These are phyloP conservation scores for Discostella pseudostelligera DNA, from an alignment of 108 stramenopile species.

Conservation along the genomic window DNA sequence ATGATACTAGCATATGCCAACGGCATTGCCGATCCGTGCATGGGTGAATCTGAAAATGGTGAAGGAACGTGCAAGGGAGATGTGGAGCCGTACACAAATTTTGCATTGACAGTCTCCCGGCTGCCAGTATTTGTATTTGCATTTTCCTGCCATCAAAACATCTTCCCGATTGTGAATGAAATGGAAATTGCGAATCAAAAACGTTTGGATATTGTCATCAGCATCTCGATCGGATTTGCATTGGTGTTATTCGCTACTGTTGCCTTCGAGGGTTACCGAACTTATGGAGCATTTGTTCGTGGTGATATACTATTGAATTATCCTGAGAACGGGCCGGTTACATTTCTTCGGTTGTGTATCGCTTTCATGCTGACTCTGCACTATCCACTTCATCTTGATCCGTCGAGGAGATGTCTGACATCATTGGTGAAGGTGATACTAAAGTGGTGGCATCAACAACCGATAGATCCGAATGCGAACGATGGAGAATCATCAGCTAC, in stretches of 20 bases:
- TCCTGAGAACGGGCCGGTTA: slow-evolving; percentile 53
- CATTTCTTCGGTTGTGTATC: slow-evolving; percentile 56
- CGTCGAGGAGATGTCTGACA: slow-evolving; percentile 46
- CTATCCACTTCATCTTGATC: slow-evolving; percentile 70
- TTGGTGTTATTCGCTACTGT: slow-evolving; percentile 53
- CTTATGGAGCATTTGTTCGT: slow-evolving; percentile 58
- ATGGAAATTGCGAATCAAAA: slow-evolving; percentile 41
- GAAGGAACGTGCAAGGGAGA: slow-evolving; percentile 35
- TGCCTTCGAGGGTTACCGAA: slow-evolving; percentile 59
- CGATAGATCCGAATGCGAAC: neutral
- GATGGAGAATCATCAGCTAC: slow-evolving; percentile 5
- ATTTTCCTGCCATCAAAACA: slow-evolving; percentile 82
- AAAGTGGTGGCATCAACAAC: slow-evolving; percentile 20
- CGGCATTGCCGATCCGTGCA: slow-evolving; percentile 50
- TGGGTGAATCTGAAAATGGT: slow-evolving; percentile 7
- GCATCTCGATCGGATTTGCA: slow-evolving; percentile 44
- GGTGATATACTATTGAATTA: slow-evolving; percentile 70
- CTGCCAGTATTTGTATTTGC: slow-evolving; percentile 72
- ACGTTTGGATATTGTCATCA: slow-evolving; percentile 55
- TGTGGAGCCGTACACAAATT: slow-evolving; percentile 35
- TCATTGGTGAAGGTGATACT: slow-evolving; percentile 36
- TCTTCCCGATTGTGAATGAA: slow-evolving; percentile 73
- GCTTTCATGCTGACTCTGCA: slow-evolving; percentile 59
- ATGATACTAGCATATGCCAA: slow-evolving; percentile 48
- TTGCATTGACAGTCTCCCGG: slow-evolving; percentile 27